Base-by-base conservation (phyloP, 1,139 yeast genomes). In the Pichia sp. region DNA sequence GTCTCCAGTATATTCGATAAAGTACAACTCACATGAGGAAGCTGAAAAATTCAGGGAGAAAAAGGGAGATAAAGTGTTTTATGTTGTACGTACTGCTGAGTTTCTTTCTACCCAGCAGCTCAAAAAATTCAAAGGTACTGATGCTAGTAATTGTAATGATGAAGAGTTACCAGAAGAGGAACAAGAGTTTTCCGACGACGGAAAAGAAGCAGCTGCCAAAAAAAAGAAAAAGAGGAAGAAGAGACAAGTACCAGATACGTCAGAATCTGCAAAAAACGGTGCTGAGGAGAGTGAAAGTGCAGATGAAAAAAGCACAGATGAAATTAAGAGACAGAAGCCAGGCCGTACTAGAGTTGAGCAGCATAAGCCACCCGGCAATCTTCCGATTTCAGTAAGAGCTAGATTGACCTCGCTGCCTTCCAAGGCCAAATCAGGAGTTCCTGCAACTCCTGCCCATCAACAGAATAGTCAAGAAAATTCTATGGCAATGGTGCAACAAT, bases 101-200 rank as follows among this genome's bases (percentile, higher is more conserved):
- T 91, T 90, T 68, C 73, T 87, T 13, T 81, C 84, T 57, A 91
- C 98, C 0, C 87, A 86, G 50, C 71, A 80, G 19, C 76, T 91
- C 49, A 86, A 82, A 60, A 73, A 76, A 25, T 57, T 82, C 22
- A 90, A 85, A 62, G 99, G 98, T 13, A 85, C 93, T 1, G 99
- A 93, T 70, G 99, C 99, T 0, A 86, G 96, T 63, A 93, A 93
- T 61, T 84, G 89, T 65, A 87, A 89, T 65, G 99, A 93, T 67
- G 99, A 93, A 70, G 99, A 93, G 62, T 70, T 91, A 23, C 91
- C 96, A 0, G 88, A 82, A 60, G 95, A 87, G 41, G 98, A 93
- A 65, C 96, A 89, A 66, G 98, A 93, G 62, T 93, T 85, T 60
- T 88, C 96, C 0, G 98, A 93, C 64, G 98, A 93, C 68, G 97